Evolutionary conservation across 805 yeast genomes (phyloP).

Genomic region (Saccharomyces eubayanus): DNA sequence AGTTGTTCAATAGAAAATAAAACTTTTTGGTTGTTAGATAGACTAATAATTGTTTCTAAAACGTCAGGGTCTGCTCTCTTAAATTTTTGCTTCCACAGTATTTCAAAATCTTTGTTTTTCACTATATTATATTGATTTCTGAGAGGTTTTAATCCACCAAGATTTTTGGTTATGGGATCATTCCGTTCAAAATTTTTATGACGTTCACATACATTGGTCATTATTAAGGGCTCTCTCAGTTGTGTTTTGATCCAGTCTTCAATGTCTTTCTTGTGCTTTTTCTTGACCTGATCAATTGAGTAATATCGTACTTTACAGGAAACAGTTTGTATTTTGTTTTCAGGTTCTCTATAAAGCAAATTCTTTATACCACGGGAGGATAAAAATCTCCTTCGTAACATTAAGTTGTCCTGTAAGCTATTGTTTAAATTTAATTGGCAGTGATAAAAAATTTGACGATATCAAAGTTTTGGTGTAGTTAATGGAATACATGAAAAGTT

Average conservation of each 20-base stretch:
- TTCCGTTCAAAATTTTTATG: slow-evolving; percentile 2
- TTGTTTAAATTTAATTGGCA: neutral
- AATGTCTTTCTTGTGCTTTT: slow-evolving; percentile 9
- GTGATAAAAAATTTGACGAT: neutral
- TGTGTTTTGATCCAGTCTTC: slow-evolving; percentile 12
- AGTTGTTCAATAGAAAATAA: slow-evolving; percentile 16
- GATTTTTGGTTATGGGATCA: neutral
- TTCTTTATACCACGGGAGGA: neutral
- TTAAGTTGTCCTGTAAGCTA: neutral
- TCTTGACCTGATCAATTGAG: neutral
- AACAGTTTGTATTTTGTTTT: neutral
- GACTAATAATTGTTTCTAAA: slow-evolving; percentile 6
- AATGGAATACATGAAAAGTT: neutral
- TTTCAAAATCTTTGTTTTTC: slow-evolving; percentile 1
- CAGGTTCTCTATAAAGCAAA: neutral
- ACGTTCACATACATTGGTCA: neutral
- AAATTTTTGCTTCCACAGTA: slow-evolving; percentile 16
- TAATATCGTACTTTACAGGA: neutral
- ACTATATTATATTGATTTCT: neutral
- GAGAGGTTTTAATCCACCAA: slow-evolving; percentile 5
- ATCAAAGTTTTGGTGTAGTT: neutral
- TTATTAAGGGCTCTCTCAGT: slow-evolving; percentile 5
- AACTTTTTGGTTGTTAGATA: slow-evolving; percentile 4
- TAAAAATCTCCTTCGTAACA: neutral
- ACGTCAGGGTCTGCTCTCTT: slow-evolving; percentile 7